Evolutionary conservation across 2,329 filamentous ascomycete species (phyloP), one percentile per base, ranked within the genome.

Genomic region (Colletotrichum tropicale): DNA sequence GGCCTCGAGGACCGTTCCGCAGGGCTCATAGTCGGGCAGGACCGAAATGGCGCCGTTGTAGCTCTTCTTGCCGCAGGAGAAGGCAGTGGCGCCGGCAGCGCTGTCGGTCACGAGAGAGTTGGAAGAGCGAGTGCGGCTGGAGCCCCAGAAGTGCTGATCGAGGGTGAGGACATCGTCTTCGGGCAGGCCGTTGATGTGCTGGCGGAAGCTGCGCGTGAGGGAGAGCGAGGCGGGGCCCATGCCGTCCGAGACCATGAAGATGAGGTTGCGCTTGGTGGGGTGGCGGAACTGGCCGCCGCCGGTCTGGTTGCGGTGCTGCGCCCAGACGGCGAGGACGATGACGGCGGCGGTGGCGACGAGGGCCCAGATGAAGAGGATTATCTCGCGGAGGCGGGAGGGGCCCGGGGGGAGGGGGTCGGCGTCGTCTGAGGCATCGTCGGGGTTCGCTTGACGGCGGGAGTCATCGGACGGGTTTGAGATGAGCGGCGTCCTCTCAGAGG

Each of bases 191-290:
- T 94, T 90, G 70, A 93, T 89, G 79, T 93, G 91, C 84, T 99
- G 97, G 79, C 94, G 92, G 87, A 94, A 99, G 82, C 93, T 94
- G 72, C 97, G 91, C 8, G 97, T 98, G 83, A 99, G 85, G 30
- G 94, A 94, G 70, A 99, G 89, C 80, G 95, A 96, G 10, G 97
- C 95, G 9, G 97, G 97, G 0, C 97, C 97, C 97, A 99, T 99
- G 81, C 97, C 97, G 84, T 99, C 97, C 1, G 95, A 98, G 48
- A 99, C 96, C 97, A 99, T 99, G 88, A 99, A 98, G 80, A 99
- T 94, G 69, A 99, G 89, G 85, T 98, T 99, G 70, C 95, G 91
- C 89, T 98, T 99, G 78, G 71, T 77, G 76, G 80, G 83, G 73
- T 78, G 81, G 12, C 21, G 21, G 48, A 36, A 74, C 66, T 77